These are phyloP conservation scores for Aspergillus sp. DNA, from an alignment of 2,329 filamentous ascomycete genomes.

Conservation along the genomic window DNA sequence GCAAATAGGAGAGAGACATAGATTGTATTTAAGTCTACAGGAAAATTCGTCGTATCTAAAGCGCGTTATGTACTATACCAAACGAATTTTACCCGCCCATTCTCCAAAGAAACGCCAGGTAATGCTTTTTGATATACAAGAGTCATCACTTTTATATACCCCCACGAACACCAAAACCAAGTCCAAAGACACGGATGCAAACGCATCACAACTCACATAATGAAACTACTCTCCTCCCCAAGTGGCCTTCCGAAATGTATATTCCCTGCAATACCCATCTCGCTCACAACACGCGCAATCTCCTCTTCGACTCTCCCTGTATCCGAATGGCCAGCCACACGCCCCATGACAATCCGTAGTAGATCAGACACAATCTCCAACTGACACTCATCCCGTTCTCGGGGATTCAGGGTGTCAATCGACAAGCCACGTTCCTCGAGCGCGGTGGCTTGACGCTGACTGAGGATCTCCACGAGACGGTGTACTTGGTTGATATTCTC, in stretches of 20 bases:
- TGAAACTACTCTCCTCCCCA: conserved; percentile 18
- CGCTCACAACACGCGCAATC: conserved; percentile 25
- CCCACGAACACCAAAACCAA: background rate
- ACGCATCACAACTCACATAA: conserved; percentile 9
- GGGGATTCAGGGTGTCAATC: conserved; percentile 28
- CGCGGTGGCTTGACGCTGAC: conserved; percentile 27
- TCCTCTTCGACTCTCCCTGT: conserved; percentile 25
- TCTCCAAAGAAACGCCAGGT: background rate
- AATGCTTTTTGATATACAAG: background rate
- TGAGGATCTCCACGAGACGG: conserved; percentile 38
- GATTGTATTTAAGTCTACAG: too few species aligned
- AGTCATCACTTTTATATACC: background rate
- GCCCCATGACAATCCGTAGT: conserved; percentile 33
- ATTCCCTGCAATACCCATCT: conserved; percentile 27
- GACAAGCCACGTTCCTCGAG: conserved; percentile 25
- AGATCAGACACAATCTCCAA: conserved; percentile 37
- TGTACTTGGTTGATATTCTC: conserved; percentile 39
- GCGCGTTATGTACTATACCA: background rate
- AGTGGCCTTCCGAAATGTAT: conserved; percentile 25
- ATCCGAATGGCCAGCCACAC: conserved; percentile 15
- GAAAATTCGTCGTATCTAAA: too few species aligned
- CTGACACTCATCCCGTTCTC: conserved; percentile 32
- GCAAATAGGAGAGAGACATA: too few species aligned
- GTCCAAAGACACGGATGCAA: background rate
- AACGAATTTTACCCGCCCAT: too few species aligned